Conservation (phyloP, 352 stramenopile genomes). For the Blastocystis sp. region DNA sequence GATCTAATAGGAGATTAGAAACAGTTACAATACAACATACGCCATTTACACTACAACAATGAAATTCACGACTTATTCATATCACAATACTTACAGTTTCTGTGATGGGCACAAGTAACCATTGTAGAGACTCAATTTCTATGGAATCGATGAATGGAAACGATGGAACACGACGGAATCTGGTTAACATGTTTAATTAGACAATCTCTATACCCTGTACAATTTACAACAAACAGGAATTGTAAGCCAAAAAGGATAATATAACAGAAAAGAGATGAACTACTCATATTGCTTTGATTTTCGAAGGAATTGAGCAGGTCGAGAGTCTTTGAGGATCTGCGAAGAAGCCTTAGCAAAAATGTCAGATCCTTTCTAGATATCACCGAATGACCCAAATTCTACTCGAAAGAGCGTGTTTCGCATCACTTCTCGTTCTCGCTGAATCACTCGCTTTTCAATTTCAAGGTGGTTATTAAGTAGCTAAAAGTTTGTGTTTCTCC, state of each 20-base stretch:
- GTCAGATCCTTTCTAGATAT: constrained; percentile 28
- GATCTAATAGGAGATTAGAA: too few relatives aligned
- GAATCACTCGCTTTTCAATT: constrained; percentile 23
- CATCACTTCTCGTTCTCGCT: constrained; percentile 41
- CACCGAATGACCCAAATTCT: not conserved
- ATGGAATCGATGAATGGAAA: not conserved
- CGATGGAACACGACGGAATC: constrained; percentile 33
- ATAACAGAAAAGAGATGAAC: not conserved
- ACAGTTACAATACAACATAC: too few relatives aligned
- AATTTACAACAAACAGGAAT: not conserved
- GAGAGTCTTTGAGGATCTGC: not conserved
- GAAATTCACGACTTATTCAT: too few relatives aligned
- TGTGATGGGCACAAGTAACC: too few relatives aligned
- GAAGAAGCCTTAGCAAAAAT: not conserved
- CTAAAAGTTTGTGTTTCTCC: not conserved
- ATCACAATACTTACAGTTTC: too few relatives aligned
- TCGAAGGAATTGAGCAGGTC: not conserved
- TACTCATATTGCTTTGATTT: constrained; percentile 20
- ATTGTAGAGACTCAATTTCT: constrained; percentile 53
- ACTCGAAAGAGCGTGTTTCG: not conserved
- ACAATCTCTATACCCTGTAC: not conserved
- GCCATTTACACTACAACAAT: too few relatives aligned
- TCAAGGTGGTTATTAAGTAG: not conserved
- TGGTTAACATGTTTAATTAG: not conserved
- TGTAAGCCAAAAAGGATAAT: not conserved